Percentiles rank a stretch among this genome's conserved stretches.
Evolutionary conservation across 805 yeast genomes (phyloP).

Genomic region (Barnettozyma wickerhamii): DNA sequence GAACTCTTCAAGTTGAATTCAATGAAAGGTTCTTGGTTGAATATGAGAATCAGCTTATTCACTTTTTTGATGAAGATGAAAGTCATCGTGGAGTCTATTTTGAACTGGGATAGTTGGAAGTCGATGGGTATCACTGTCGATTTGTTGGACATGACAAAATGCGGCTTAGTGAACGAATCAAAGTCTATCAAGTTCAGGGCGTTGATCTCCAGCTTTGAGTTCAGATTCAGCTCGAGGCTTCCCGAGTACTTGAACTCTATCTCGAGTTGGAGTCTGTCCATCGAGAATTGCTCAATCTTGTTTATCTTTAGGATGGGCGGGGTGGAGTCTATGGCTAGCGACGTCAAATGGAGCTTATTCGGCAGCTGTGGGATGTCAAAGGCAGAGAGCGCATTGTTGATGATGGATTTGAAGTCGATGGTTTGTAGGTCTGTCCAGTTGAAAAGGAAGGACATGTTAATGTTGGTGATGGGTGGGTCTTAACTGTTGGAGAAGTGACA

Average conservation of each 20-base stretch:
- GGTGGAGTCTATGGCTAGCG: slow-evolving; percentile 12
- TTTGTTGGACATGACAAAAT: slow-evolving; percentile 20
- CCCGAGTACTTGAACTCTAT: slow-evolving; percentile 24
- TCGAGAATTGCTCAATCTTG: slow-evolving; percentile 19
- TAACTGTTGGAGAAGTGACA: background rate
- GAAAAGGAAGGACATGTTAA: slow-evolving; percentile 22
- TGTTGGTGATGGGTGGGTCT: background rate
- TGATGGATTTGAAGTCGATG: slow-evolving; percentile 20
- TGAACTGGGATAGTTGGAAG: slow-evolving; percentile 15
- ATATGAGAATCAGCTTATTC: slow-evolving; percentile 21
- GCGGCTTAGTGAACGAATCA: slow-evolving; percentile 24
- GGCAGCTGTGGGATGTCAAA: slow-evolving; percentile 19
- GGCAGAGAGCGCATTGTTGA: slow-evolving; percentile 20
- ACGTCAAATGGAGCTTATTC: slow-evolving; percentile 14
- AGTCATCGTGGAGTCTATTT: slow-evolving; percentile 19
- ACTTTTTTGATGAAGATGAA: slow-evolving; percentile 19
- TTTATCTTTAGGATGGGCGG: slow-evolving; percentile 21
- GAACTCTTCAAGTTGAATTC: slow-evolving; percentile 23
- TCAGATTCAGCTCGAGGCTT: slow-evolving; percentile 14
- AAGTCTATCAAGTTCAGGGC: slow-evolving; percentile 22
- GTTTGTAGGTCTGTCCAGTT: slow-evolving; percentile 21
- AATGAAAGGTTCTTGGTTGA: slow-evolving; percentile 23
- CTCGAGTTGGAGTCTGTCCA: slow-evolving; percentile 20
- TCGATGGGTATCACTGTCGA: slow-evolving; percentile 25
- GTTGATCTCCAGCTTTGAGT: slow-evolving; percentile 23